phyloP scores from a whole-genome alignment of 2,329 filamentous ascomycete species.

The Hypocreales sp. region DNA sequence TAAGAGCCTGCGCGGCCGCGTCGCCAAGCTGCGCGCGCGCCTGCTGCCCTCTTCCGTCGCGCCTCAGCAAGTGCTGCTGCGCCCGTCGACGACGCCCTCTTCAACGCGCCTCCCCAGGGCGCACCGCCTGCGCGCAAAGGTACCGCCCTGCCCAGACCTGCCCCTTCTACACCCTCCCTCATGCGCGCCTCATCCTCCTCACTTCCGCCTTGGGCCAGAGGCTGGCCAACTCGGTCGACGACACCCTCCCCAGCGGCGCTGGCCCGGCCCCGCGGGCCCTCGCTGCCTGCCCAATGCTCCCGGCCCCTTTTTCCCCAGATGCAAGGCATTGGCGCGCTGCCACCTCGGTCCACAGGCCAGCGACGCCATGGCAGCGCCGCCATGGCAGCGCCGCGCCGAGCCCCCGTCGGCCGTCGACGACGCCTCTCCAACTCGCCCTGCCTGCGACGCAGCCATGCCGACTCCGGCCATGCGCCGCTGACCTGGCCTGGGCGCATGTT shows the following conservation, averaged over 20 bases:
- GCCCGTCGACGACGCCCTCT: too few relatives aligned
- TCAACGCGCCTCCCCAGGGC: too few relatives aligned
- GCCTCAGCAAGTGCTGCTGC: constrained; percentile 1
- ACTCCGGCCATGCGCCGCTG: constrained; percentile 6
- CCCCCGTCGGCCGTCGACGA: neutral
- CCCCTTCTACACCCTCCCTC: constrained; percentile 9
- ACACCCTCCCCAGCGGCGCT: constrained; percentile 1
- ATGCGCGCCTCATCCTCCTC: constrained; percentile 2
- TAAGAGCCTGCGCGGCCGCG: too few relatives aligned
- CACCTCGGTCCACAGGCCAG: constrained; percentile 1
- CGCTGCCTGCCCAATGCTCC: too few relatives aligned
- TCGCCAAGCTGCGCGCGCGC: neutral
- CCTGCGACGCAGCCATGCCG: constrained; percentile 1
- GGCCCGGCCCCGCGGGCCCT: too few relatives aligned
- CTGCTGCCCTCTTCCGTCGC: neutral
- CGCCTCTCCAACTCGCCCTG: neutral
- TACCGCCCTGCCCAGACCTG: constrained; percentile 10
- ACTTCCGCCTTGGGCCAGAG: constrained; percentile 4
- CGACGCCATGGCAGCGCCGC: neutral
- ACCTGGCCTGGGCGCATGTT: constrained; percentile 26
- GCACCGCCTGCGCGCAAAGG: too few relatives aligned
- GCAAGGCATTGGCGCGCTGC: neutral
- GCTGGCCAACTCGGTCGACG: constrained; percentile 5
- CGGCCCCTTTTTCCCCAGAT: constrained; percentile 1
- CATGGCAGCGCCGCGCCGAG: neutral